Conservation (phyloP, 1,284 basidiomycete genomes). For the Fistulina hepatica region DNA sequence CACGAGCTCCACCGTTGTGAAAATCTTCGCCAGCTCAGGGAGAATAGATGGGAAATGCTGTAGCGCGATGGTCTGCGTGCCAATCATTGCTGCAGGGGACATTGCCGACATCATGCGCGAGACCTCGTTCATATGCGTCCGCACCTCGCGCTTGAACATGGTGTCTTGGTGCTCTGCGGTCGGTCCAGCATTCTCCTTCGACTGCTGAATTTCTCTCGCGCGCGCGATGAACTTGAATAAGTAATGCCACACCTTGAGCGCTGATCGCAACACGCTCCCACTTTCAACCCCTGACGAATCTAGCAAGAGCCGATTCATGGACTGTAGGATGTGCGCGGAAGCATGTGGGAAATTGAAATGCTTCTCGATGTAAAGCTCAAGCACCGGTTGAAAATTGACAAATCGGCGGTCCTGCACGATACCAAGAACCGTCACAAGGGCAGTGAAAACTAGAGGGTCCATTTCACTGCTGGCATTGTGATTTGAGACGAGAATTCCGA, state of each 20-base stretch:
- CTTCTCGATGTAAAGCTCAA: constrained; percentile 87
- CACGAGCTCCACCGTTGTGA: constrained; percentile 71
- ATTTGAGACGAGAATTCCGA: constrained; percentile 75
- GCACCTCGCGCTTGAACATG: constrained; percentile 77
- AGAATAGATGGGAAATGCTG: constrained; percentile 92
- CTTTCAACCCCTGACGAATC: constrained; percentile 68
- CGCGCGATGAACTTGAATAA: constrained; percentile 91
- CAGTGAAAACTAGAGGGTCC: constrained; percentile 83
- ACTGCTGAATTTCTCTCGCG: constrained; percentile 79
- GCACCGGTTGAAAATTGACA: constrained; percentile 86
- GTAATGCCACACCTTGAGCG: constrained; percentile 95
- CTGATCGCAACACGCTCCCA: constrained; percentile 71
- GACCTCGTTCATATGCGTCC: constrained; percentile 67
- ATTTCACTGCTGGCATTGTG: constrained; percentile 71
- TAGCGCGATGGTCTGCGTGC: constrained; percentile 88
- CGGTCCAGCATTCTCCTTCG: constrained; percentile 62
- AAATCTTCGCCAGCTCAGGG: constrained; percentile 78
- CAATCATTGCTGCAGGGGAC: constrained; percentile 79
- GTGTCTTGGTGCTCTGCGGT: constrained; percentile 81
- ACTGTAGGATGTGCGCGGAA: constrained; percentile 72
- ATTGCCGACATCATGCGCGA: constrained; percentile 83
- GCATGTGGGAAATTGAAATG: constrained; percentile 79
- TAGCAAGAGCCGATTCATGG: constrained; percentile 76
- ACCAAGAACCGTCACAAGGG: constrained; percentile 80
- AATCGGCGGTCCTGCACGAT: constrained; percentile 94